Percentiles rank a stretch among this genome's conserved stretches.
Conservation (phyloP, 345 rosid genomes). For the Physaria fendleri region DNA sequence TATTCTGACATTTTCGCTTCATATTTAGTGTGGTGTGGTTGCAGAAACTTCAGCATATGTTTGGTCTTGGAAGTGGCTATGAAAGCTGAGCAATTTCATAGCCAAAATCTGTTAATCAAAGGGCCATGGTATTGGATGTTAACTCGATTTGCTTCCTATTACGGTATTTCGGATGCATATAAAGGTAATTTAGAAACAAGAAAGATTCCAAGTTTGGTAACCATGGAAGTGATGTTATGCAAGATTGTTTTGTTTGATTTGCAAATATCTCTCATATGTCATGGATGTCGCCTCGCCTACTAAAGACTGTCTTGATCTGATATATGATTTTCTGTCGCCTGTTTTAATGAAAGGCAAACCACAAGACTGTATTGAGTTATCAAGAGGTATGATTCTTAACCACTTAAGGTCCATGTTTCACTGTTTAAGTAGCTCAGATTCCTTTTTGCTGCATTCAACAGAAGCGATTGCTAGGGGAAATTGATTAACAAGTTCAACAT, state of each 20-base stretch:
- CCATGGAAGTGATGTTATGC: background rate
- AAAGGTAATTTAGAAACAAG: constrained; percentile 37
- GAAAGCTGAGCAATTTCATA: constrained; percentile 67
- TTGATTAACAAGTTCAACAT: constrained; percentile 66
- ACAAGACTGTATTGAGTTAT: constrained; percentile 59
- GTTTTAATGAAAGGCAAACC: constrained; percentile 48
- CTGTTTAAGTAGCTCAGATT: background rate
- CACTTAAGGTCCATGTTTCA: background rate
- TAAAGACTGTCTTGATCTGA: constrained; percentile 59
- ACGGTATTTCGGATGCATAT: constrained; percentile 80
- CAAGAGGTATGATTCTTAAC: constrained; percentile 52
- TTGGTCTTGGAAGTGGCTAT: constrained; percentile 79
- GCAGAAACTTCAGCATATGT: constrained; percentile 93
- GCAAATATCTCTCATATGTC: constrained; percentile 76
- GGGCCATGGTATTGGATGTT: constrained; percentile 88
- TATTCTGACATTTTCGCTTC: background rate
- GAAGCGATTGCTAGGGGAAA: constrained; percentile 82
- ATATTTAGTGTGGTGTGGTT: constrained; percentile 58
- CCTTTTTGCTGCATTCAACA: constrained; percentile 19
- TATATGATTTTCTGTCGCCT: constrained; percentile 59
- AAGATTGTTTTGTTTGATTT: background rate
- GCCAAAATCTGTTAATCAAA: constrained; percentile 54
- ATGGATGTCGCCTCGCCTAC: constrained; percentile 97
- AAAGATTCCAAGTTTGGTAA: background rate
- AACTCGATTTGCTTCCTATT: constrained; percentile 61